A percentile compares a stretch with the other conserved stretches of the same genome.
Conservation (phyloP, 2,329 filamentous ascomycete genomes). For the Alternaria infectoria region DNA sequence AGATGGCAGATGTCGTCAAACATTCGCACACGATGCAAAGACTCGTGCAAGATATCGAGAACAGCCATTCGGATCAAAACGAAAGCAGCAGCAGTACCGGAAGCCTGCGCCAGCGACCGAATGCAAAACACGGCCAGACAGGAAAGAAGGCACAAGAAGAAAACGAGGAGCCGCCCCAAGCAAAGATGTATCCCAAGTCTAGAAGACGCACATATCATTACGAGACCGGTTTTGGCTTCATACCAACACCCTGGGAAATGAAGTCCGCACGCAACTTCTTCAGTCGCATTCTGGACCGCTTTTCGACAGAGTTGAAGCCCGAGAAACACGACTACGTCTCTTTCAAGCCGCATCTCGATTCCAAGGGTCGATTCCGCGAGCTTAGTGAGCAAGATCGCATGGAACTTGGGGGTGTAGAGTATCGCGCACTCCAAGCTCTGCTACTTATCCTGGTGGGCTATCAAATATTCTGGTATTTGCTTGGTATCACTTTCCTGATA, state of each 20-base stretch:
- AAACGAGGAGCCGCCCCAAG: slow-evolving; percentile 2
- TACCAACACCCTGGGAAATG: slow-evolving; percentile 42
- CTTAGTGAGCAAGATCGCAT: slow-evolving; percentile 52
- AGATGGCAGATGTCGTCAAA: slow-evolving; percentile 36
- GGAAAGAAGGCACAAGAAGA: background rate
- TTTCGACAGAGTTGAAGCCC: slow-evolving; percentile 27
- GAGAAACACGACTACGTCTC: slow-evolving; percentile 40
- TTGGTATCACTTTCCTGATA: slow-evolving; percentile 58
- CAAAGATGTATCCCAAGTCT: slow-evolving; percentile 16
- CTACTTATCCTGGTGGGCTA: slow-evolving; percentile 55
- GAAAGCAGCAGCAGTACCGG: slow-evolving; percentile 10
- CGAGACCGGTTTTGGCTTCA: slow-evolving; percentile 34
- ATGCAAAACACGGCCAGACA: background rate
- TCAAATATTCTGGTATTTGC: slow-evolving; percentile 39
- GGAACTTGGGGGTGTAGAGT: slow-evolving; percentile 60
- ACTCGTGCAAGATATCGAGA: slow-evolving; percentile 34
- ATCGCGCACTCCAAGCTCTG: slow-evolving; percentile 57
- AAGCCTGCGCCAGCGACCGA: slow-evolving; percentile 8
- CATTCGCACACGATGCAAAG: slow-evolving; percentile 32
- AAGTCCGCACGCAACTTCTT: slow-evolving; percentile 31
- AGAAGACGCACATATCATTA: slow-evolving; percentile 32
- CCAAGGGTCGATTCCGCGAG: slow-evolving; percentile 39
- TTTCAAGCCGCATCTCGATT: slow-evolving; percentile 40
- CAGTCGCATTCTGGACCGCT: slow-evolving; percentile 21
- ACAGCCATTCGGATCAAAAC: slow-evolving; percentile 6